phyloP scores from a whole-genome alignment of 2,329 filamentous ascomycete genomes.

The Tolypocladium pustulatum region DNA sequence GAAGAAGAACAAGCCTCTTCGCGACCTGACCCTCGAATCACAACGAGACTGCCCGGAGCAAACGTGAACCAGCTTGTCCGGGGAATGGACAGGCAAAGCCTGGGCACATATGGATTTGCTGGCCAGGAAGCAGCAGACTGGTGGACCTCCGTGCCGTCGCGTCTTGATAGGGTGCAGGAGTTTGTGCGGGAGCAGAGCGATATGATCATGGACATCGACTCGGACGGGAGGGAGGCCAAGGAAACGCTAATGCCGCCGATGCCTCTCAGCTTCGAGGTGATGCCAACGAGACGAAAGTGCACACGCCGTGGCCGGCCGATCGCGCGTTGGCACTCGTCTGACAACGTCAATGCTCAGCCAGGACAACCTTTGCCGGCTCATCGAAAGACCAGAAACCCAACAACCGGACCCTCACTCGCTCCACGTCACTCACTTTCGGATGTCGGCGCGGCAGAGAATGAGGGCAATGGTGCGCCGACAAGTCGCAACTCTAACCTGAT shows the following conservation, averaged over 20 bases:
- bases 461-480: not conserved
- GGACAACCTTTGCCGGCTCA: not conserved
- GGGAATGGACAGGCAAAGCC: constrained; percentile 1
- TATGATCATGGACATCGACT: constrained; percentile 1
- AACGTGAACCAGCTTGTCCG: constrained; percentile 3
- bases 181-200: not conserved
- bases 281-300: not conserved
- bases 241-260: not conserved
- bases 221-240: not conserved
- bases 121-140: not conserved
- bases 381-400: too few relatives aligned
- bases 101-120: not conserved
- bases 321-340: not conserved
- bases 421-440: not conserved
- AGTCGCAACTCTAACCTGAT: not conserved
- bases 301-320: not conserved
- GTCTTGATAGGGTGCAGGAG: not conserved
- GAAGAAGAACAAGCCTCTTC: not conserved
- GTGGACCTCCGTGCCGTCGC: not conserved
- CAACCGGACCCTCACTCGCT: not conserved
- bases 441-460: not conserved
- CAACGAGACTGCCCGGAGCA: constrained; percentile 1
- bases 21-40: not conserved
- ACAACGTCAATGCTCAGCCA: not conserved
- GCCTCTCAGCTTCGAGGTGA: not conserved